phyloP scores from a whole-genome alignment of 345 rosid species.

The Ailanthus altissimus region DNA sequence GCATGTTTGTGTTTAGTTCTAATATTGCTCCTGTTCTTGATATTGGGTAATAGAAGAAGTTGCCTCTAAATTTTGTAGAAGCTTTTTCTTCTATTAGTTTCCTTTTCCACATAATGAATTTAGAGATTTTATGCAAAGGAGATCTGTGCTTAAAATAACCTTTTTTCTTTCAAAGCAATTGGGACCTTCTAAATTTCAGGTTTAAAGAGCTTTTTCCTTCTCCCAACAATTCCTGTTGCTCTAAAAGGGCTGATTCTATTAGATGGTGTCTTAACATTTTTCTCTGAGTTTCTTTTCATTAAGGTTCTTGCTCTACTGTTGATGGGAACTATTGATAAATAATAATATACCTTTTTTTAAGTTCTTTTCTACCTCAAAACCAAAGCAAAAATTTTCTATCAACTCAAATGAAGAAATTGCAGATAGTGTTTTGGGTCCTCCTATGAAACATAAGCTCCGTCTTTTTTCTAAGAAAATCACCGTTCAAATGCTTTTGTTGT shows the following conservation, averaged over 20 bases:
- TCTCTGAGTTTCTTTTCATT: slow-evolving; percentile 26
- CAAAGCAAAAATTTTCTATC: slow-evolving; percentile 14
- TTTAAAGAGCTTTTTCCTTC: slow-evolving; percentile 26
- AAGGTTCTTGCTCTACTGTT: slow-evolving; percentile 21
- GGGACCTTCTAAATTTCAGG: slow-evolving; percentile 20
- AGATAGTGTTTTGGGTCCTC: slow-evolving; percentile 33
- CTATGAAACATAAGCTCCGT: slow-evolving; percentile 12
- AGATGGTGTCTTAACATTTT: slow-evolving; percentile 25
- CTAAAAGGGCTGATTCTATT: slow-evolving; percentile 27
- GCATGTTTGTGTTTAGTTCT: slow-evolving; percentile 30
- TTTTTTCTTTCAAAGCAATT: slow-evolving; percentile 13
- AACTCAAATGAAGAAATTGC: slow-evolving; percentile 22
- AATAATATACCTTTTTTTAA: slow-evolving; percentile 12
- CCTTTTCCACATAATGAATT: background rate
- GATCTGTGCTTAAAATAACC: background rate
- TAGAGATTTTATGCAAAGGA: background rate
- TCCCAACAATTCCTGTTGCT: slow-evolving; percentile 23
- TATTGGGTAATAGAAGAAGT: background rate
- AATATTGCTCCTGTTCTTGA: background rate
- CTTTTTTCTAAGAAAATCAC: slow-evolving; percentile 6
- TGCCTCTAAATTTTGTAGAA: background rate
- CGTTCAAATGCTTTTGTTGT: slow-evolving; percentile 23
- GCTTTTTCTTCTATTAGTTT: background rate
- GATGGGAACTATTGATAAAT: slow-evolving; percentile 17
- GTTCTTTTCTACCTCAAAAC: slow-evolving; percentile 25